A percentile compares a stretch with the other conserved stretches of the same genome.
phyloP scores from a whole-genome alignment of 2,329 filamentous ascomycete species.

The Alternaria triticimaculans region DNA sequence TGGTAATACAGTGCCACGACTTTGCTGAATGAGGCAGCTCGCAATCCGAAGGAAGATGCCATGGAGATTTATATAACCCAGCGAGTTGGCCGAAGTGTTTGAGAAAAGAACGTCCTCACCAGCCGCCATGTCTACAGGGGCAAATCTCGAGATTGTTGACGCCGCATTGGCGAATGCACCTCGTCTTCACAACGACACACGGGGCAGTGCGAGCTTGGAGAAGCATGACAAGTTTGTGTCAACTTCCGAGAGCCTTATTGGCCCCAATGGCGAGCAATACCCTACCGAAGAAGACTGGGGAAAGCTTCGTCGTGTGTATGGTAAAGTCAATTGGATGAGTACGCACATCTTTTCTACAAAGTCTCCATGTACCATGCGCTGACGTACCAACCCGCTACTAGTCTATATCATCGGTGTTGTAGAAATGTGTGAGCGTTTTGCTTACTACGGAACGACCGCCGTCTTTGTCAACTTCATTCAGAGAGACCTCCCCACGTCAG shows the following conservation, averaged over 20 bases:
- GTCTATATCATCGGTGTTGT: slow-evolving; percentile 39
- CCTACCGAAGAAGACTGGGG: slow-evolving; percentile 38
- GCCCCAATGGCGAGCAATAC: slow-evolving; percentile 33
- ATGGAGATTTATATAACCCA: slow-evolving; percentile 7
- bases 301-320: slow-evolving; percentile 40
- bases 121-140: slow-evolving; percentile 24
- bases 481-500: slow-evolving; percentile 57
- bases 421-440: slow-evolving; percentile 40
- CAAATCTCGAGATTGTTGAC: slow-evolving; percentile 25
- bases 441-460: slow-evolving; percentile 40
- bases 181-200: slow-evolving; percentile 8
- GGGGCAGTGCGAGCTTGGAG: slow-evolving; percentile 9
- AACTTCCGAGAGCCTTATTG: slow-evolving; percentile 15
- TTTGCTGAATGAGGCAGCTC: slow-evolving; percentile 28
- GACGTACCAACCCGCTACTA: not conserved
- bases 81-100: not conserved
- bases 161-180: slow-evolving; percentile 19
- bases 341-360: not conserved
- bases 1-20: slow-evolving; percentile 1
- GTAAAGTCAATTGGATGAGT: slow-evolving; percentile 39
- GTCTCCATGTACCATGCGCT: not conserved
- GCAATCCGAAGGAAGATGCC: not conserved
- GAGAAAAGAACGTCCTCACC: not conserved
- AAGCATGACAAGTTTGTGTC: slow-evolving; percentile 14
- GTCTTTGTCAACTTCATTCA: slow-evolving; percentile 43